phyloP scores from a whole-genome alignment of 1,284 basidiomycete species.

The Amylostereum areolatum region DNA sequence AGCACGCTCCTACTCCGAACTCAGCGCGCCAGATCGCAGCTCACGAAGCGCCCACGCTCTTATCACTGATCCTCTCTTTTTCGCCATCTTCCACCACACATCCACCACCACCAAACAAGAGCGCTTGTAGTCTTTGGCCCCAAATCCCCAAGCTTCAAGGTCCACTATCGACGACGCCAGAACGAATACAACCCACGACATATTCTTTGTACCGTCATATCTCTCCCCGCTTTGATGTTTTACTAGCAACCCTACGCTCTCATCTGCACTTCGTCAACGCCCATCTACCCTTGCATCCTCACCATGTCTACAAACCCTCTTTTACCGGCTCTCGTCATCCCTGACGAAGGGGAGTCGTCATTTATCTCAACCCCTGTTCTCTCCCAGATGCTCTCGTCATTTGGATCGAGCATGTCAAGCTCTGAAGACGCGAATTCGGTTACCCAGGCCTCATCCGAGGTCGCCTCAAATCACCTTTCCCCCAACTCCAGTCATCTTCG shows the following conservation, averaged over 20 bases:
- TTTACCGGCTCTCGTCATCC: slow-evolving; percentile 2
- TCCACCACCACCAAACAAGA: too few relatives aligned
- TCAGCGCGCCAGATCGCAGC: too few relatives aligned
- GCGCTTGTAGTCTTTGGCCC: too few relatives aligned
- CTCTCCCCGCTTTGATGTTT: slow-evolving; percentile 13
- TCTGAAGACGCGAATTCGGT: neutral
- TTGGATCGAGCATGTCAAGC: neutral
- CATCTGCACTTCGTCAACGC: slow-evolving; percentile 2
- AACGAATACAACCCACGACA: slow-evolving; percentile 3
- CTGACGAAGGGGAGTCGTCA: slow-evolving; percentile 12
- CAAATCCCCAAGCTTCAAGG: too few relatives aligned
- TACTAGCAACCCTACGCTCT: slow-evolving; percentile 12
- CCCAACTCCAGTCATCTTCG: slow-evolving; percentile 25
- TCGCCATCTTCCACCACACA: too few relatives aligned
- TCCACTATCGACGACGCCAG: neutral
- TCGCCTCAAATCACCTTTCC: slow-evolving; percentile 11
- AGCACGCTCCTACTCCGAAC: too few relatives aligned
- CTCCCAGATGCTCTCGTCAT: slow-evolving; percentile 4
- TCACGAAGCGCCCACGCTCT: too few relatives aligned
- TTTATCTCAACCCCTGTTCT: slow-evolving; percentile 12
- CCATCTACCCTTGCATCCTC: neutral
- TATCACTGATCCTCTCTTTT: too few relatives aligned
- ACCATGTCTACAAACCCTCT: slow-evolving; percentile 6
- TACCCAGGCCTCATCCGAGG: slow-evolving; percentile 6
- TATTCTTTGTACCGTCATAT: slow-evolving; percentile 2